These are phyloP conservation scores for Xylaria castorea DNA, from an alignment of 495 filamentous ascomycete species.

Conservation along the genomic window DNA sequence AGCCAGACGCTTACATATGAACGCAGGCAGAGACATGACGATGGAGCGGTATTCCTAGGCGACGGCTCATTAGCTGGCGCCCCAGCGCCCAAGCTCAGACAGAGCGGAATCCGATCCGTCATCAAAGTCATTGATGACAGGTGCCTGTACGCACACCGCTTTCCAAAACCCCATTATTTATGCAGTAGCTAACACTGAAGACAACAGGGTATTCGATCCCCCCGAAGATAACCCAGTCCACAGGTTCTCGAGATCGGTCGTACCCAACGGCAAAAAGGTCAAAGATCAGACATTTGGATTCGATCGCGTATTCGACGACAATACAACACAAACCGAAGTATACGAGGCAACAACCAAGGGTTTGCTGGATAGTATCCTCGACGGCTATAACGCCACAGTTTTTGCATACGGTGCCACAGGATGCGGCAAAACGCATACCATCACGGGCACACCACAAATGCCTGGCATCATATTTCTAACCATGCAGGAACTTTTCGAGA, in stretches of 20 bases:
- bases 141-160: conserved; percentile 75
- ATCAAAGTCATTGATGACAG: conserved; percentile 97
- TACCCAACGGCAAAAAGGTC: conserved; percentile 86
- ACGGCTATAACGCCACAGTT: conserved; percentile 98
- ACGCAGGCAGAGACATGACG: conserved; percentile 74
- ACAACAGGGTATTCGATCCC: conserved; percentile 87
- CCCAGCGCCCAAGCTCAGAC: conserved; percentile 81
- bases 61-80: conserved; percentile 89
- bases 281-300: conserved; percentile 99
- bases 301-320: conserved; percentile 97
- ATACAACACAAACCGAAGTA: conserved; percentile 88
- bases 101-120: conserved; percentile 86
- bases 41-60: conserved; percentile 89
- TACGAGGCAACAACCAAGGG: conserved; percentile 92
- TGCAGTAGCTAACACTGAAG: conserved; percentile 30
- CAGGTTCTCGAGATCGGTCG: conserved; percentile 81
- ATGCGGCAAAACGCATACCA: conserved; percentile 98
- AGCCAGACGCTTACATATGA: conserved; percentile 29
- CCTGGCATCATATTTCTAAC: conserved; percentile 98
- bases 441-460: conserved; percentile 90
- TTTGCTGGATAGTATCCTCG: conserved; percentile 91
- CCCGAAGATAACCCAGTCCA: conserved; percentile 97
- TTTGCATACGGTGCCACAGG: conserved; percentile 98
- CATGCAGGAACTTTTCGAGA: conserved; percentile 97
- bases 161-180: neutral